Percentiles rank a stretch among this genome's conserved stretches.
phyloP scores from a whole-genome alignment of 495 filamentous ascomycete species.

The Neurospora sp. region DNA sequence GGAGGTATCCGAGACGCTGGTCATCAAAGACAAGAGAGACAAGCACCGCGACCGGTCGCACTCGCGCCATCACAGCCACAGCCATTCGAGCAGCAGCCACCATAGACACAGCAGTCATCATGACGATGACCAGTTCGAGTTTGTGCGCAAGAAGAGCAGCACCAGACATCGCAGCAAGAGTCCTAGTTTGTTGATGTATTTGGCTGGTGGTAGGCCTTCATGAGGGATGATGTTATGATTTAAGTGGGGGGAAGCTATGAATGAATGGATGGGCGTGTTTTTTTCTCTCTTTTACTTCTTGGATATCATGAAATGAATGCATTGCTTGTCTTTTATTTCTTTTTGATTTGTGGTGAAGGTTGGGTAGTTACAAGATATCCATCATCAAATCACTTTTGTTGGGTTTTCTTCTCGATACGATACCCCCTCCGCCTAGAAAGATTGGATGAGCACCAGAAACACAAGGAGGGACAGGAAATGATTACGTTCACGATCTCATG shows the following conservation, averaged over 20 bases:
- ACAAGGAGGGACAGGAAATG: neutral
- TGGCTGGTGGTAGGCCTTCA: slow-evolving; percentile 33
- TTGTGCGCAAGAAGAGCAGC: slow-evolving; percentile 51
- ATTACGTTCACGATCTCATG: neutral
- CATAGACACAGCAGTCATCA: slow-evolving; percentile 45
- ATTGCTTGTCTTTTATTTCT: neutral
- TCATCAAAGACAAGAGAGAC: slow-evolving; percentile 31
- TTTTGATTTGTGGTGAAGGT: neutral
- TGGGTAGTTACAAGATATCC: neutral
- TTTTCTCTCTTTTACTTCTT: neutral
- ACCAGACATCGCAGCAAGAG: slow-evolving; percentile 36
- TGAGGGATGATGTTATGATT: slow-evolving; percentile 13
- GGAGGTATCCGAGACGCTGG: slow-evolving; percentile 25
- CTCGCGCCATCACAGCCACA: slow-evolving; percentile 41
- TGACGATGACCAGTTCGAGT: slow-evolving; percentile 35
- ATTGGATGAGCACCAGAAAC: neutral
- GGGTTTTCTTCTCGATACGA: neutral
- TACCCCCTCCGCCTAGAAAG: neutral
- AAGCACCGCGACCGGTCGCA: neutral
- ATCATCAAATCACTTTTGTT: neutral
- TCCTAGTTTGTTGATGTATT: slow-evolving; percentile 36
- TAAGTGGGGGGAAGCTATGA: neutral
- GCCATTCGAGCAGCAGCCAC: slow-evolving; percentile 24
- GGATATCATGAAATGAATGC: neutral
- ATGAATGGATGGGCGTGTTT: neutral